These are phyloP conservation scores for Solanum ossicruentum DNA, from an alignment of 257 asterid species.

Conservation along the genomic window DNA sequence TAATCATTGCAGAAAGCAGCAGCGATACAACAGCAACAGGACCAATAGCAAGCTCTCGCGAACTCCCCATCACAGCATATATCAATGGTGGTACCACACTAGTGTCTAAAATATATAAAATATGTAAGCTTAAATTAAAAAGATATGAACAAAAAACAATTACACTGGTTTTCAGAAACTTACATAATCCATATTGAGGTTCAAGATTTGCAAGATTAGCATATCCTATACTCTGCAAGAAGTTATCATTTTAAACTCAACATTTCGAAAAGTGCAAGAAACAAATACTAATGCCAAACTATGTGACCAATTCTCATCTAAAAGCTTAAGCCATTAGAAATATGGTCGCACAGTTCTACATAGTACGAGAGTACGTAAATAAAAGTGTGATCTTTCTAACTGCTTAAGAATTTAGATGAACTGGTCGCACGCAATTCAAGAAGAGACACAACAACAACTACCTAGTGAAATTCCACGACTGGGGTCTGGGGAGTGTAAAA, in stretches of 20 bases:
- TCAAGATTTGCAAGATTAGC: constrained; percentile 74
- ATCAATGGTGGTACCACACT: constrained; percentile 30
- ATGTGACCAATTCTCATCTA: neutral
- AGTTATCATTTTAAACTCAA: neutral
- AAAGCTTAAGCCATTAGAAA: neutral
- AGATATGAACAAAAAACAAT: neutral
- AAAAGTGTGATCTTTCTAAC: neutral
- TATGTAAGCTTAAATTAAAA: neutral
- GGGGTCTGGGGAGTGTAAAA: too few relatives aligned
- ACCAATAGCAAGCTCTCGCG: constrained; percentile 26
- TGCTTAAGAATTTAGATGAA: neutral
- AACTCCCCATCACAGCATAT: constrained; percentile 28
- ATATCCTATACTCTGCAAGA: constrained; percentile 62
- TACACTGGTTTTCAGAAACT: neutral
- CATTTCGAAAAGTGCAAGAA: neutral
- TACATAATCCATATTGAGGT: constrained; percentile 77
- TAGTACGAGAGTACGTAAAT: neutral
- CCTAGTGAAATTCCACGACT: too few relatives aligned
- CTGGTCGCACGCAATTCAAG: neutral
- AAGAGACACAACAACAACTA: too few relatives aligned
- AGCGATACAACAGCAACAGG: constrained; percentile 24
- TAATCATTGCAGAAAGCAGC: constrained; percentile 10
- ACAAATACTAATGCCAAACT: neutral
- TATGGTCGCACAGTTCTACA: neutral
- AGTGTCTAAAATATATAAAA: constrained; percentile 7